phyloP scores from a whole-genome alignment of 345 rosid genomes.

The Turritis glabra region DNA sequence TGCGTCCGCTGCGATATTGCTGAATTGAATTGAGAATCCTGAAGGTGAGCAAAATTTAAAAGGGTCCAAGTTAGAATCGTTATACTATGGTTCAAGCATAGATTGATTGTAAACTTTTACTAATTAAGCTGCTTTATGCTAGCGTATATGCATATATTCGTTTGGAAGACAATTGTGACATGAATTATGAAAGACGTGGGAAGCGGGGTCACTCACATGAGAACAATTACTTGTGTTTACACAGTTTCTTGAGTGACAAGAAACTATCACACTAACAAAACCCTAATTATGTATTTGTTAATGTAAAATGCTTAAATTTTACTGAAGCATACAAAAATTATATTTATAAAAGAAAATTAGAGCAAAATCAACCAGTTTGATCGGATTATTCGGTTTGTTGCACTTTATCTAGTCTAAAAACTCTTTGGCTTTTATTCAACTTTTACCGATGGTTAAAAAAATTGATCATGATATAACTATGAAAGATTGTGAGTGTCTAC shows the following conservation, averaged over 20 bases:
- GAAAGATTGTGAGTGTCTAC: background rate
- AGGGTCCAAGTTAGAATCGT: background rate
- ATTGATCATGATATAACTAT: too few species aligned
- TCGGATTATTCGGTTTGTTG: too few species aligned
- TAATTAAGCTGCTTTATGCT: too few species aligned
- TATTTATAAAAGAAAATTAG: too few species aligned
- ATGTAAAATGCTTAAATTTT: background rate
- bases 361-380: too few species aligned
- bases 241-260: background rate
- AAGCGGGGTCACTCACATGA: background rate
- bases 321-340: background rate
- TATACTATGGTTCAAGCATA: background rate
- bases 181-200: background rate
- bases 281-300: slow-evolving; percentile 22
- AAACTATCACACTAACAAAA: slow-evolving; percentile 17
- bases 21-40: slow-evolving; percentile 87
- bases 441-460: too few species aligned
- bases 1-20: slow-evolving; percentile 71
- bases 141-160: too few species aligned
- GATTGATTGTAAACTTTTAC: background rate
- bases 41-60: slow-evolving; percentile 17
- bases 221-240: background rate
- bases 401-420: too few species aligned
- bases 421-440: too few species aligned
- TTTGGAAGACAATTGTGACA: background rate